Evolutionary conservation across 768 basidiomycete species (phyloP).

Genomic region (Tricholoma sp.): DNA sequence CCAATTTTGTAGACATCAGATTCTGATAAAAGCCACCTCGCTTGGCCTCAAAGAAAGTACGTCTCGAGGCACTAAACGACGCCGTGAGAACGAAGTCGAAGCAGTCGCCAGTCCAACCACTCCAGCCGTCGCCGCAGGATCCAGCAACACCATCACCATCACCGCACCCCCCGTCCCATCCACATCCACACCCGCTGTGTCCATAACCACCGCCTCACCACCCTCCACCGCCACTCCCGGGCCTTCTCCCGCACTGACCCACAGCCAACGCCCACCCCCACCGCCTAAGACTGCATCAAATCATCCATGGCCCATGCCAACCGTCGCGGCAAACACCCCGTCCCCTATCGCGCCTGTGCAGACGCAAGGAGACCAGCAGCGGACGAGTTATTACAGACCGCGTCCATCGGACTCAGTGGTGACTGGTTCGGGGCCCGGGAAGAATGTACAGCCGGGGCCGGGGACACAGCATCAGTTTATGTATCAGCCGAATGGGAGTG

Average conservation of each 20-base stretch:
- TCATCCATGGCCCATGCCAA: constrained; percentile 71
- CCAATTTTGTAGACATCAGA: constrained; percentile 57
- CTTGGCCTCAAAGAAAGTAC: constrained; percentile 76
- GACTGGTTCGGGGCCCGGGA: constrained; percentile 1
- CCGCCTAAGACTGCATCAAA: constrained; percentile 18
- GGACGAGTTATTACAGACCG: constrained; percentile 52
- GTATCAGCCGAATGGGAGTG: constrained; percentile 39
- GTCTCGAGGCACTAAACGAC: constrained; percentile 38
- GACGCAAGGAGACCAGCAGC: constrained; percentile 33
- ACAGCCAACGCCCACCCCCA: constrained; percentile 29
- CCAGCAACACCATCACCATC: constrained; percentile 23
- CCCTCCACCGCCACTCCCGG: constrained; percentile 40
- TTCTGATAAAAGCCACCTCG: constrained; percentile 76
- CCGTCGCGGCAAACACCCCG: constrained; percentile 54
- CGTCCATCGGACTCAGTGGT: constrained; percentile 23
- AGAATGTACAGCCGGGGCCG: constrained; percentile 4
- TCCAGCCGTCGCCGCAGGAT: constrained; percentile 23
- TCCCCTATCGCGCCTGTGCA: constrained; percentile 50
- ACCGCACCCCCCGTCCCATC: constrained; percentile 20
- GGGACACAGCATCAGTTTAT: constrained; percentile 37
- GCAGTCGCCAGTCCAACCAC: constrained; percentile 22
- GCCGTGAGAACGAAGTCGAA: constrained; percentile 34
- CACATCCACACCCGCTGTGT: constrained; percentile 25
- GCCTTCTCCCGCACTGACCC: constrained; percentile 49
- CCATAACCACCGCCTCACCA: constrained; percentile 20